Conservation (phyloP, 805 yeast species). For the Schwanniomyces vanrijiae region DNA sequence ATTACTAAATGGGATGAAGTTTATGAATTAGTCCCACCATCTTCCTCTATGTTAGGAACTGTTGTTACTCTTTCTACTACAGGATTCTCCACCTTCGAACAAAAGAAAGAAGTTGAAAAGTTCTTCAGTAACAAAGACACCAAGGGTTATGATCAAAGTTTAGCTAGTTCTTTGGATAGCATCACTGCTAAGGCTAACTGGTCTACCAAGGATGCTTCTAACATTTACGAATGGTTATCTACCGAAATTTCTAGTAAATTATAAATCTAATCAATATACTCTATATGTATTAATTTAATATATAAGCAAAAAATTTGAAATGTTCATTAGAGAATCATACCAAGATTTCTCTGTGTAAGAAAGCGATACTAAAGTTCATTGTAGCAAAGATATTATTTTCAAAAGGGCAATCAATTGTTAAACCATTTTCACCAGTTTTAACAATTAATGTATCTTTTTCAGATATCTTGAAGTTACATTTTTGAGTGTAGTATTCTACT, state of each 20-base stretch:
- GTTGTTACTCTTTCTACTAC: conserved; percentile 64
- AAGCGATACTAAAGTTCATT: conserved; percentile 42
- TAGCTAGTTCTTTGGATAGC: conserved; percentile 65
- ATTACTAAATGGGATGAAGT: conserved; percentile 71
- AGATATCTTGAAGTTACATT: conserved; percentile 36
- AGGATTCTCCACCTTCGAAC: conserved; percentile 58
- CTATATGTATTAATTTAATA: background rate
- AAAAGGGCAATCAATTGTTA: conserved; percentile 16
- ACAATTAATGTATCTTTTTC: conserved; percentile 16
- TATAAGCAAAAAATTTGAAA: background rate
- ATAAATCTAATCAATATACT: background rate
- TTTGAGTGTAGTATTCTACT: conserved; percentile 41
- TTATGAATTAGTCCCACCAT: conserved; percentile 71
- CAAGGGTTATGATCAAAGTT: conserved; percentile 62
- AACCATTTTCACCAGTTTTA: conserved; percentile 15
- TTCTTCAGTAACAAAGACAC: conserved; percentile 57
- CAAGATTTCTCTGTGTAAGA: conserved; percentile 24
- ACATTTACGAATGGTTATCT: conserved; percentile 50
- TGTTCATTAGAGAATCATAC: background rate
- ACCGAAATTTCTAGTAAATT: conserved; percentile 13
- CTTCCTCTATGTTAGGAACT: conserved; percentile 74
- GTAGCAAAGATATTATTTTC: conserved; percentile 37
- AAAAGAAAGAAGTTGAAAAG: conserved; percentile 48
- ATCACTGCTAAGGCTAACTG: conserved; percentile 56
- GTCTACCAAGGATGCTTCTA: conserved; percentile 54